A percentile compares a stretch with the other conserved stretches of the same genome.
Conservation (phyloP, 2,329 filamentous ascomycete genomes). For the Neonectria punicea region DNA sequence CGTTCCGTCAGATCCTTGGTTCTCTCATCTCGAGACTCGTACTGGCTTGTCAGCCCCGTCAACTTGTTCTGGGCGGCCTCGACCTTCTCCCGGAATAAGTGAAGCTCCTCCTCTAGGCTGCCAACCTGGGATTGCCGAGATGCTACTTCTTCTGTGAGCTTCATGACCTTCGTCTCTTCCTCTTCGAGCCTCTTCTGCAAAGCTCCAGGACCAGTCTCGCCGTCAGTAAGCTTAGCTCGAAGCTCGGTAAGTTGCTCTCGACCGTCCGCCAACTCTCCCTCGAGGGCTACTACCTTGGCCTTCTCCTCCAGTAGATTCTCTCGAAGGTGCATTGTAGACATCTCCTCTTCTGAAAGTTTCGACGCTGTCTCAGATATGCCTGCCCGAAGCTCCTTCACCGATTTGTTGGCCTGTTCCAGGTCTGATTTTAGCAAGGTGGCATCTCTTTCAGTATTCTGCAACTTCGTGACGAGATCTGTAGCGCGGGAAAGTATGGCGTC, state of each 20-base stretch:
- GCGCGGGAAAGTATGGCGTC: conserved; percentile 69
- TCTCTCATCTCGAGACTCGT: conserved; percentile 76
- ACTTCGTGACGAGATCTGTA: conserved; percentile 68
- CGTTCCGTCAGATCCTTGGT: conserved; percentile 87
- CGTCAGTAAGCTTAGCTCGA: conserved; percentile 79
- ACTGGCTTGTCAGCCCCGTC: conserved; percentile 62
- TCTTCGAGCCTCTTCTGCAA: conserved; percentile 79
- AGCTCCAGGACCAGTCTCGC: conserved; percentile 84
- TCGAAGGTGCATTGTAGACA: conserved; percentile 60
- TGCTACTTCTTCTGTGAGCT: conserved; percentile 76
- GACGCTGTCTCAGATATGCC: conserved; percentile 67
- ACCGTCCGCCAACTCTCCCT: conserved; percentile 69
- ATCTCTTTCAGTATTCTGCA: conserved; percentile 69
- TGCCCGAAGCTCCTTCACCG: conserved; percentile 64
- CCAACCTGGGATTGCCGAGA: conserved; percentile 80
- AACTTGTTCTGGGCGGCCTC: conserved; percentile 64
- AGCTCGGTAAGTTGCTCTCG: conserved; percentile 76
- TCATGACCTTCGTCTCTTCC: conserved; percentile 76
- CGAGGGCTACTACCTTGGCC: conserved; percentile 64
- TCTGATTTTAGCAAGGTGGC: conserved; percentile 70
- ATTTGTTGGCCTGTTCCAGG: conserved; percentile 67
- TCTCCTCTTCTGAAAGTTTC: conserved; percentile 63
- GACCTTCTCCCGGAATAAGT: conserved; percentile 73
- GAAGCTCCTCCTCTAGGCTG: conserved; percentile 79
- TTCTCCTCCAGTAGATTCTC: conserved; percentile 65